Conservation (phyloP, 202 grass and related monocot genomes). For the Brachypodium distachyon region DNA sequence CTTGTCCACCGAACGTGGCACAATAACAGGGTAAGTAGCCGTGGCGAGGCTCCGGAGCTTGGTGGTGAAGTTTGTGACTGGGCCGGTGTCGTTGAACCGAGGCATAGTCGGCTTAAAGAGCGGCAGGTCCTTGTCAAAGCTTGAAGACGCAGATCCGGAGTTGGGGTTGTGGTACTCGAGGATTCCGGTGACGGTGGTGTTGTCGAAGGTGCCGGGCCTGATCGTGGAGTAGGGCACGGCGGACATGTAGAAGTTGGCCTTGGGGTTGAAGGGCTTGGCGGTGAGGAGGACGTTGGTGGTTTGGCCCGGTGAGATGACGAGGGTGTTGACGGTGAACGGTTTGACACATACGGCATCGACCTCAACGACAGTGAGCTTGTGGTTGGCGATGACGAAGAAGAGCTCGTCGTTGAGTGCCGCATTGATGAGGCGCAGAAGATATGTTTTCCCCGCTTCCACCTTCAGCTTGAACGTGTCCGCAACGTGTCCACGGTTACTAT, state of each 20-base stretch:
- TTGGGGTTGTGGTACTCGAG: slow-evolving; percentile 51
- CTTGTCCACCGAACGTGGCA: slow-evolving; percentile 41
- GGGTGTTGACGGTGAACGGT: slow-evolving; percentile 38
- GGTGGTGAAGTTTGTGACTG: slow-evolving; percentile 51
- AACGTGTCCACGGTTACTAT: neutral
- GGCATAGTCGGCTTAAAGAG: slow-evolving; percentile 51
- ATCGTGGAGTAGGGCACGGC: slow-evolving; percentile 44
- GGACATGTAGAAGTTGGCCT: slow-evolving; percentile 69
- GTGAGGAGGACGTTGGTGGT: slow-evolving; percentile 69
- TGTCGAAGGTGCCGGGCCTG: slow-evolving; percentile 53
- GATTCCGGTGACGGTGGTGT: slow-evolving; percentile 58
- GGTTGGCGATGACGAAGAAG: slow-evolving; percentile 78
- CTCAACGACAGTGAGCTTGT: slow-evolving; percentile 63
- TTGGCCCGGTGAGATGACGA: slow-evolving; percentile 62
- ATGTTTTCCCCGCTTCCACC: slow-evolving; percentile 56
- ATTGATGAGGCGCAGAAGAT: slow-evolving; percentile 73
- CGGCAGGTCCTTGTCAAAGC: slow-evolving; percentile 43
- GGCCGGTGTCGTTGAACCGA: slow-evolving; percentile 55
- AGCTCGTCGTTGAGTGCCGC: slow-evolving; percentile 79
- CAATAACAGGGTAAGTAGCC: slow-evolving; percentile 38
- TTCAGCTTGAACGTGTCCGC: slow-evolving; percentile 81
- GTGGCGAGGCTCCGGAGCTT: slow-evolving; percentile 64
- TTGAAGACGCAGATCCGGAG: neutral
- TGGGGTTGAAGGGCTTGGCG: slow-evolving; percentile 30
- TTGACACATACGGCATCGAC: slow-evolving; percentile 74